A percentile compares a stretch with the other conserved stretches of the same genome.
phyloP scores from a whole-genome alignment of 73 alveolate genomes.

The Loxodes magnus region DNA sequence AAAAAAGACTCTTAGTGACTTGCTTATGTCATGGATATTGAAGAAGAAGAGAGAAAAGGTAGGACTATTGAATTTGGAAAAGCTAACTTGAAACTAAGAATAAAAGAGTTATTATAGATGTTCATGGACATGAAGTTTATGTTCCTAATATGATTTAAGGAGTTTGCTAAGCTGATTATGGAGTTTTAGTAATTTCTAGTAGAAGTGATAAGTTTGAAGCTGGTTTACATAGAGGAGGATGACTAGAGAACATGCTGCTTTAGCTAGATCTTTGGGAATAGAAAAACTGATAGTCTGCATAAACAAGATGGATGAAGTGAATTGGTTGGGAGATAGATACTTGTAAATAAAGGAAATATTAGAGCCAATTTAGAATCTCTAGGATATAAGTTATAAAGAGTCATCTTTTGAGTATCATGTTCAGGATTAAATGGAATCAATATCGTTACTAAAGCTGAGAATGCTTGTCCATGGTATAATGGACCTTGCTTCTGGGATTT shows the following conservation, averaged over 20 bases:
- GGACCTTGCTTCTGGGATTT: slow-evolving; percentile 88
- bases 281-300: too few species aligned
- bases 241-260: slow-evolving; percentile 94
- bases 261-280: slow-evolving; percentile 94
- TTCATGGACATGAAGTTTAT: slow-evolving; percentile 98
- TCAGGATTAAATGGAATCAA: slow-evolving; percentile 94
- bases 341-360: slow-evolving; percentile 51
- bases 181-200: slow-evolving; percentile 75
- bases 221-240: slow-evolving; percentile 97
- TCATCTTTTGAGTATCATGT: slow-evolving; percentile 80
- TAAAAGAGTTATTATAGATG: slow-evolving; percentile 86
- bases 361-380: slow-evolving; percentile 50
- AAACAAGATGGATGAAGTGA: slow-evolving; percentile 99
- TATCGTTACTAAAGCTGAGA: slow-evolving; percentile 48
- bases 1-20: slow-evolving; percentile 90
- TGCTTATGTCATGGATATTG: slow-evolving; percentile 94
- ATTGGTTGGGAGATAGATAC: slow-evolving; percentile 95
- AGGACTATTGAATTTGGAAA: slow-evolving; percentile 98
- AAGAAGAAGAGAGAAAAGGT: slow-evolving; percentile 93
- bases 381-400: slow-evolving; percentile 81
- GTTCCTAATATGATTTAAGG: too few species aligned
- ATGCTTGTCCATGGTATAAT: slow-evolving; percentile 81
- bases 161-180: too few species aligned
- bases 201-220: slow-evolving; percentile 97
- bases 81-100: slow-evolving; percentile 87